These are phyloP conservation scores for Incumbomyces lentus DNA, from an alignment of 2,329 filamentous ascomycete species.

Conservation along the genomic window DNA sequence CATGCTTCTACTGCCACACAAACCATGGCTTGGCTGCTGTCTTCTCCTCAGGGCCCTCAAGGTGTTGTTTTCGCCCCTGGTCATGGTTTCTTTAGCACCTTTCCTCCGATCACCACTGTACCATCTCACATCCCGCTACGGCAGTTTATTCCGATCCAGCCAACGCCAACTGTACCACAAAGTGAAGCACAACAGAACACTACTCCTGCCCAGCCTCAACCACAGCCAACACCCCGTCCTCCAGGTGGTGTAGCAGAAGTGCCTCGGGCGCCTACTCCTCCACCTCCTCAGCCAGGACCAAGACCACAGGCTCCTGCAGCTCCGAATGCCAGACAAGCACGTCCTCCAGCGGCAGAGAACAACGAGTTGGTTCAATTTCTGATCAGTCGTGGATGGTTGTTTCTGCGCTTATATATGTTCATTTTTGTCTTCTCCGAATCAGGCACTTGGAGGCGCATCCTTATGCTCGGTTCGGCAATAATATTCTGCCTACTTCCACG, in stretches of 20 bases:
- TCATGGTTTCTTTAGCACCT: conserved; percentile 16
- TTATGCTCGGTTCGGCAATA: conserved; percentile 30
- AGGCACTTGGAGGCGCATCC: conserved; percentile 34
- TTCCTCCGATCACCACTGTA: background rate
- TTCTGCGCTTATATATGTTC: conserved; percentile 48
- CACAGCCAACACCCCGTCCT: background rate
- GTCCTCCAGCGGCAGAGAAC: conserved; percentile 7
- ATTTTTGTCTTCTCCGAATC: conserved; percentile 47
- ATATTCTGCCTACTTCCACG: conserved; percentile 33
- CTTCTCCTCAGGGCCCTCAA: conserved; percentile 16
- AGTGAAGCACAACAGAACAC: background rate
- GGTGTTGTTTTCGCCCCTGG: conserved; percentile 20
- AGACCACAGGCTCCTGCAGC: conserved; percentile 1
- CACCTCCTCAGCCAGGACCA: conserved; percentile 3
- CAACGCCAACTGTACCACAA: conserved; percentile 4
- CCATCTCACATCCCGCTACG: background rate
- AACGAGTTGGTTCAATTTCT: conserved; percentile 32
- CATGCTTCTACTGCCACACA: background rate
- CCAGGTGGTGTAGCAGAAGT: conserved; percentile 1
- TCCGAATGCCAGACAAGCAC: background rate
- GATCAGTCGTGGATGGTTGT: conserved; percentile 44
- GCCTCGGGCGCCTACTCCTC: background rate
- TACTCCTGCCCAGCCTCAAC: background rate
- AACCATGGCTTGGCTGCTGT: conserved; percentile 17
- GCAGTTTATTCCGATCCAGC: background rate